Conservation (phyloP, 192 early-diverging fungal species). For the Coemansia javaensis region DNA sequence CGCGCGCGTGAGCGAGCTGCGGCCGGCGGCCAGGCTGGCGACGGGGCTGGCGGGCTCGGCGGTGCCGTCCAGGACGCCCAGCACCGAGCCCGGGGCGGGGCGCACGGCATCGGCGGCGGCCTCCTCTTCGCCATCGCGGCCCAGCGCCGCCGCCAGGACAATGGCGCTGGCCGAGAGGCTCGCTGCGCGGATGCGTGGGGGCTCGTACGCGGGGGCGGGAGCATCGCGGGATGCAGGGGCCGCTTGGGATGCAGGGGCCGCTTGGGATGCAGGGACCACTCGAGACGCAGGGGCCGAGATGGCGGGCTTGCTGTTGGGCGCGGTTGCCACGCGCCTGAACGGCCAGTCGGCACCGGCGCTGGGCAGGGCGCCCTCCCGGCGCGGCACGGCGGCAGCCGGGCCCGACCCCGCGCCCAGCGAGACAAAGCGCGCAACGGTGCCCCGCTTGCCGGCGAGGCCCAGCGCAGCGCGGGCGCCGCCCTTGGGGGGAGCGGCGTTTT, state of each 20-base stretch:
- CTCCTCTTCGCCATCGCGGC: not conserved
- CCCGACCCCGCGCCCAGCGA: slow-evolving; percentile 7
- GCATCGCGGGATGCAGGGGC: too few species aligned
- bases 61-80: slow-evolving; percentile 43
- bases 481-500: not conserved
- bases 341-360: not conserved
- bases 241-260: too few species aligned
- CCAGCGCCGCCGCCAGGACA: not conserved
- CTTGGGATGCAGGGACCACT: too few species aligned
- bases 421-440: slow-evolving; percentile 7
- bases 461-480: too few species aligned
- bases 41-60: slow-evolving; percentile 27
- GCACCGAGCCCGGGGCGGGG: slow-evolving; percentile 17
- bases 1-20: slow-evolving; percentile 32
- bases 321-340: not conserved
- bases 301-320: not conserved
- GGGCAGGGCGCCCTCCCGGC: not conserved
- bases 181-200: slow-evolving; percentile 6
- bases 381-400: too few species aligned
- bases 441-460: slow-evolving; percentile 12
- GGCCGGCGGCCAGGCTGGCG: not conserved
- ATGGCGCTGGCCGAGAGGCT: slow-evolving; percentile 12
- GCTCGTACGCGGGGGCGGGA: too few species aligned
- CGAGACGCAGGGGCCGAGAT: too few species aligned
- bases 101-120: slow-evolving; percentile 6